Conservation (phyloP, 495 filamentous ascomycete species). For the Aspergillus kassunensis region DNA sequence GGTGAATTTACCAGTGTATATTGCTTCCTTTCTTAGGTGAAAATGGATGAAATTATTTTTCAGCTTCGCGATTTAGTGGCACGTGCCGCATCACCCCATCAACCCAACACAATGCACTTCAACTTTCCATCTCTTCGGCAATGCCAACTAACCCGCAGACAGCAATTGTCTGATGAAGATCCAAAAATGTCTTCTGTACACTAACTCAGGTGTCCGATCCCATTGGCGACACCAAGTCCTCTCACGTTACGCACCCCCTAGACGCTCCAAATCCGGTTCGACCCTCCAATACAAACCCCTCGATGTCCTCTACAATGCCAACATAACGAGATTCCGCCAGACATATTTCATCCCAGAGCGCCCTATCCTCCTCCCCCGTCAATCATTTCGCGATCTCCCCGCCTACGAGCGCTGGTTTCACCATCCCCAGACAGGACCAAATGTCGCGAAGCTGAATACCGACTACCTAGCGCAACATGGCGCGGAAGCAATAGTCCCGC, state of each 20-base stretch:
- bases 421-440: not conserved
- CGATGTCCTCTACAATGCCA: constrained; percentile 25
- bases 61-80: not conserved
- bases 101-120: not conserved
- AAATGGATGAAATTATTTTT: no score
- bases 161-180: constrained; percentile 28
- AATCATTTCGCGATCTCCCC: constrained; percentile 42
- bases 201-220: constrained; percentile 15
- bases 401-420: constrained; percentile 55
- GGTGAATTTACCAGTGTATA: no score
- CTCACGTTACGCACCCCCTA: not conserved
- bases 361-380: constrained; percentile 47
- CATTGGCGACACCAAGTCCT: not conserved
- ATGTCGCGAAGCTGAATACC: constrained; percentile 36
- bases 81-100: no score
- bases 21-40: no score
- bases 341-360: constrained; percentile 42
- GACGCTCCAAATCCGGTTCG: constrained; percentile 19
- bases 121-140: not conserved
- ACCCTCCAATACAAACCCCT: constrained; percentile 27
- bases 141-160: not conserved
- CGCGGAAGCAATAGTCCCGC: constrained; percentile 48
- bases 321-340: constrained; percentile 45
- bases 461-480: constrained; percentile 47
- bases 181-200: constrained; percentile 19